Conservation (phyloP, 2,329 filamentous ascomycete genomes). For the Trichoderma asperellum region DNA sequence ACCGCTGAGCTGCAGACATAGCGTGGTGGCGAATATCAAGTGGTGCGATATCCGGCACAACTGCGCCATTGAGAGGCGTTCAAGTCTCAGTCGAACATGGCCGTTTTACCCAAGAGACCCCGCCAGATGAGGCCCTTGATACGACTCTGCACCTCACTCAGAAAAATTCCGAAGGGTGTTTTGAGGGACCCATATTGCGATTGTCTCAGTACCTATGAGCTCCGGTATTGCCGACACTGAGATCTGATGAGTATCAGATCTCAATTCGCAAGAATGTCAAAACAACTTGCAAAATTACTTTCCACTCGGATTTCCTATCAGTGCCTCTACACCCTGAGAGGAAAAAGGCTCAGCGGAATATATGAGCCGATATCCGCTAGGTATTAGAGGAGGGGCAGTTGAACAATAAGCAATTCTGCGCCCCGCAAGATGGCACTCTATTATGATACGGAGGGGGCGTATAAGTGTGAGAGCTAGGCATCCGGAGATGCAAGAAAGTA, state of each 20-base stretch:
- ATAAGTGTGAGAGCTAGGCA: not conserved
- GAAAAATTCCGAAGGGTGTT: slow-evolving; percentile 16
- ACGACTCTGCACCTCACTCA: slow-evolving; percentile 9
- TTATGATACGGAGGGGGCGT: slow-evolving; percentile 15
- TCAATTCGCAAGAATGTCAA: not conserved
- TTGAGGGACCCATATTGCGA: not conserved
- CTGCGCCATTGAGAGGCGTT: not conserved
- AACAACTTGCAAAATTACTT: not conserved
- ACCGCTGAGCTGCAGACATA: slow-evolving; percentile 13
- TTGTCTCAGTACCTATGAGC: not conserved
- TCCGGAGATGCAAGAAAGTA: slow-evolving; percentile 3
- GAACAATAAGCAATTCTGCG: slow-evolving; percentile 6
- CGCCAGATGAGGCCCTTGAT: slow-evolving; percentile 17
- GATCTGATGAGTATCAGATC: not conserved
- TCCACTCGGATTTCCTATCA: not conserved
- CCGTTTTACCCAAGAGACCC: slow-evolving; percentile 13
- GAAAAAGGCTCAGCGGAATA: not conserved
- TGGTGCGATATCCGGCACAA: slow-evolving; percentile 4
- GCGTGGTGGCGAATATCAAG: slow-evolving; percentile 16
- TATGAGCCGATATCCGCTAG: slow-evolving; percentile 7
- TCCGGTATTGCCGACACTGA: slow-evolving; percentile 1
- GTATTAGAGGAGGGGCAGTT: slow-evolving; percentile 18
- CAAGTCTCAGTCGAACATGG: slow-evolving; percentile 11
- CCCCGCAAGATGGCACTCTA: slow-evolving; percentile 17
- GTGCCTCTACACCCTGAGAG: not conserved